Conservation (phyloP, 768 basidiomycete genomes). For the Suillus plorans region DNA sequence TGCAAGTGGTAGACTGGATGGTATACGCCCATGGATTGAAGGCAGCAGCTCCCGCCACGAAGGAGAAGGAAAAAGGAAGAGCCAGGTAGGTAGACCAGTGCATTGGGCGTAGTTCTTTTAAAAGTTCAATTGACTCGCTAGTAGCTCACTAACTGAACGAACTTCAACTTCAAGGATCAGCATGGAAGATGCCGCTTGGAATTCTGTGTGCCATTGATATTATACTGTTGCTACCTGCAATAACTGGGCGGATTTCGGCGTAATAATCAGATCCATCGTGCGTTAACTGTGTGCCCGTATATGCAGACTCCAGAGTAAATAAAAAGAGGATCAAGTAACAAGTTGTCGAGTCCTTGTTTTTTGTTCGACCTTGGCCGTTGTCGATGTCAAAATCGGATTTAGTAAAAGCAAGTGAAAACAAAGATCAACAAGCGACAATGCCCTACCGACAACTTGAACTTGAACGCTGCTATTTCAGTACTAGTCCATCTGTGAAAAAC, state of each 20-base stretch:
- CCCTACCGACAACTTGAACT: too few relatives aligned
- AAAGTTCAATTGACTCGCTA: not conserved
- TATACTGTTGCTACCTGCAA: not conserved
- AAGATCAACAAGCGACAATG: not conserved
- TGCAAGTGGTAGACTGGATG: constrained; percentile 28
- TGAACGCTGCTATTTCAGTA: too few relatives aligned
- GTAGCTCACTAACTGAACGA: not conserved
- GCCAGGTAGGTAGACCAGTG: not conserved
- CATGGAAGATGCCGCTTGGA: not conserved
- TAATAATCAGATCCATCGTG: not conserved
- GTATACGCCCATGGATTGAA: constrained; percentile 42
- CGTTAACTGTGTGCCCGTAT: too few relatives aligned
- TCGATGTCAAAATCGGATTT: too few relatives aligned
- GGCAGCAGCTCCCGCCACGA: not conserved
- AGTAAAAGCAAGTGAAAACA: not conserved
- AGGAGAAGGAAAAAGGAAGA: not conserved
- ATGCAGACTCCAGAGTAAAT: too few relatives aligned
- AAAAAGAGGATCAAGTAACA: too few relatives aligned
- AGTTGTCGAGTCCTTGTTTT: too few relatives aligned
- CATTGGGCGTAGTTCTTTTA: not conserved
- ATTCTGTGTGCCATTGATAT: not conserved
- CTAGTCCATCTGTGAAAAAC: not conserved
- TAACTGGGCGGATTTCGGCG: not conserved
- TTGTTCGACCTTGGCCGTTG: too few relatives aligned
- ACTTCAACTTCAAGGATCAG: not conserved